Evolutionary conservation across 202 grass and related monocot species (phyloP).

Genomic region (Miscanthus sacchariflorus): DNA sequence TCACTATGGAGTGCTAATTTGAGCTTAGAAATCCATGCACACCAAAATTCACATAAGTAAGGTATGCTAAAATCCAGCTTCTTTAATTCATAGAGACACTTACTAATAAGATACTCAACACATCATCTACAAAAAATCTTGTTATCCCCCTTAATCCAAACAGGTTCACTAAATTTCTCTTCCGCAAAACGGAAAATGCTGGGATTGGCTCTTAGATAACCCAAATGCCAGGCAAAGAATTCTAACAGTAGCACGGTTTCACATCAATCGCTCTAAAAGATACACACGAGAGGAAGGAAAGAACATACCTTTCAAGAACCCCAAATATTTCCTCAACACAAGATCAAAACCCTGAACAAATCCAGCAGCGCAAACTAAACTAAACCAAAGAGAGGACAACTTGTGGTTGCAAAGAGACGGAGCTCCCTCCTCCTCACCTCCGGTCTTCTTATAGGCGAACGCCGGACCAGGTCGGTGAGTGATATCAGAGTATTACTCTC

Average conservation of each 20-base stretch:
- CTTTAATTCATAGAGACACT: neutral
- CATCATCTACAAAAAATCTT: neutral
- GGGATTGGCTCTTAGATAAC: neutral
- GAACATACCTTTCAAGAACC: conserved; percentile 44
- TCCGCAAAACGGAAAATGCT: neutral
- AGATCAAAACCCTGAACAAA: neutral
- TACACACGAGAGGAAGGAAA: neutral
- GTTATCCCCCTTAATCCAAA: neutral
- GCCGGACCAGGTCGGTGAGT: conserved; percentile 1
- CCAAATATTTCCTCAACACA: neutral
- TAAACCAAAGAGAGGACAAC: neutral
- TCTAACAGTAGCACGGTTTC: neutral
- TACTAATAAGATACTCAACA: neutral
- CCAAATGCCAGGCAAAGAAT: neutral
- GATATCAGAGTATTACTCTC: neutral
- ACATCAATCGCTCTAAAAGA: neutral
- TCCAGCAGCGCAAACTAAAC: neutral
- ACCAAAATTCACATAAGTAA: neutral
- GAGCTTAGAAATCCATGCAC: neutral
- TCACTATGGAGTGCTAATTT: neutral
- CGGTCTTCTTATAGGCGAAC: conserved; percentile 48
- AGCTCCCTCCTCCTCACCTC: conserved; percentile 12
- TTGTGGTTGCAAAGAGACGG: neutral
- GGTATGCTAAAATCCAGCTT: neutral
- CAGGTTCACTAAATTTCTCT: neutral